Evolutionary conservation across 1,284 basidiomycete genomes (phyloP).

Genomic region (Microbotryomycetes sp.): DNA sequence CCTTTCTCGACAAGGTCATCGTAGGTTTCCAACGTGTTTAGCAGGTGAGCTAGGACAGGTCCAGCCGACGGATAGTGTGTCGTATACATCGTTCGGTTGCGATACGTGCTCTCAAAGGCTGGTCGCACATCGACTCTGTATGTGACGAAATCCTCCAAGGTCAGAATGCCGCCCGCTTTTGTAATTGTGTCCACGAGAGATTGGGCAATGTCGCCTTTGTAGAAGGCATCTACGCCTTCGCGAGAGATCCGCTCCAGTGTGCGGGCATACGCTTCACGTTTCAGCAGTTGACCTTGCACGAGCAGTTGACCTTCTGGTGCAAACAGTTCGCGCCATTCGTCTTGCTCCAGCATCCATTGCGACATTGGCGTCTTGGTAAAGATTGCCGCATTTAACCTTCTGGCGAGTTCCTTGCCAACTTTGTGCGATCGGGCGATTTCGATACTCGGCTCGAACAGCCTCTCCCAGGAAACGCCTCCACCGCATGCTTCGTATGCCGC

Average conservation of each 20-base stretch:
- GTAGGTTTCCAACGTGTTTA: conserved; percentile 68
- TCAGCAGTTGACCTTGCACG: conserved; percentile 65
- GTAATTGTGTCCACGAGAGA: conserved; percentile 62
- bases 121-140: conserved; percentile 66
- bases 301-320: conserved; percentile 56
- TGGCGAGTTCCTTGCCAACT: conserved; percentile 66
- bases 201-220: conserved; percentile 71
- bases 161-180: conserved; percentile 67
- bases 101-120: conserved; percentile 70
- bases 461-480: conserved; percentile 65
- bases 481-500: conserved; percentile 68
- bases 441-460: conserved; percentile 67
- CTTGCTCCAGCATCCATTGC: conserved; percentile 61
- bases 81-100: conserved; percentile 72
- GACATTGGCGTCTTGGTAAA: conserved; percentile 7
- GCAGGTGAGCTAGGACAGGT: conserved; percentile 67
- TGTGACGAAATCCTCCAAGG: conserved; percentile 59
- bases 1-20: conserved; percentile 50
- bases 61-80: conserved; percentile 76
- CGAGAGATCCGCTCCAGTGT: conserved; percentile 61
- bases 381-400: conserved; percentile 56
- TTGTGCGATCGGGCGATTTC: conserved; percentile 62
- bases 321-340: conserved; percentile 73
- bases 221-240: conserved; percentile 66
- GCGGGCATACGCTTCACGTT: conserved; percentile 59